Base-by-base conservation (phyloP, 441 rosid species). In the Gossypium gossypioides region DNA sequence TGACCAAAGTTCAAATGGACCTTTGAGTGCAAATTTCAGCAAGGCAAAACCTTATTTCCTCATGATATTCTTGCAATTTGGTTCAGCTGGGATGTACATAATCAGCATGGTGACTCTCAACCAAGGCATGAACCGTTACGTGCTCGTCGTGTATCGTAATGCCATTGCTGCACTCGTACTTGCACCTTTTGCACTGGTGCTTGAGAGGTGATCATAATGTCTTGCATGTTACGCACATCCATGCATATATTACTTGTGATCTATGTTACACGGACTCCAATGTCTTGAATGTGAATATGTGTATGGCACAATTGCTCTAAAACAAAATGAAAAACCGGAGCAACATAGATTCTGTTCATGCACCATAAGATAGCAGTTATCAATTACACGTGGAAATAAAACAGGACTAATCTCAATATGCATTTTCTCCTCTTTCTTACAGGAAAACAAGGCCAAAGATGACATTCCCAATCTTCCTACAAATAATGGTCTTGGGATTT, bases 361-460 rank as follows among this genome's bases (percentile, higher is more conserved):
- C 66, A 32, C 22, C 46, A 15, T 16, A 32, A 61, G 0, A 61
- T 32, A 60, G 12, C 13, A 60, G 6, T 29, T n/a, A 3, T 59
- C 19, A 13, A 27, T 27, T 59, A n/a, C 64, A 6, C 27, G 37
- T 13, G 5, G 18, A 68, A 50, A 19, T 60, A 12, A 4, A 24
- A 40, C 24, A 15, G 3, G 61, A 34, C 32, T 73, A 61, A 24
- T 56, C 32, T 6, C 1, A 22, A 64, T 61, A 21, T 61, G 24
- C 34, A 29, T 46, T 58, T 57, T 59, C 1, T 29, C 8, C 27
- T 22, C 37, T 19, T 3, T 61, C 22, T 0, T 52, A 37, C 86
- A 89, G 96, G 85, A 90, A 86, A 79, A 76, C 68, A 75, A 84
- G 96, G 77, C 96, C 91, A 7, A 90, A 84, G 88, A 82, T 92